Evolutionary conservation across 371 early-diverging fungal genomes (phyloP), one percentile per base, ranked within the genome.

Genomic region (Syncephalis plumigaleata): DNA sequence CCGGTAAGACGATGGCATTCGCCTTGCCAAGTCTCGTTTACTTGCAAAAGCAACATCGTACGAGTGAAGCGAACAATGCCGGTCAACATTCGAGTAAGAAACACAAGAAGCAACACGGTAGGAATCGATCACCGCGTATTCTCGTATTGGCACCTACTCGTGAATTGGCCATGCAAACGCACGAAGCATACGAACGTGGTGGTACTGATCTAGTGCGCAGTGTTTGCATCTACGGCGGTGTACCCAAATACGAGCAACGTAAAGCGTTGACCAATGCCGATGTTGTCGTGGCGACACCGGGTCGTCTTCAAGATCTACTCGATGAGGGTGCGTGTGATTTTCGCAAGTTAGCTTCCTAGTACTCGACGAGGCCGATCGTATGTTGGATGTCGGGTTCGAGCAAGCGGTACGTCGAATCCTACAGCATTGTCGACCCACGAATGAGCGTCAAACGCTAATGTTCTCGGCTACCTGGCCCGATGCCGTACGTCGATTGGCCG

Each of bases 341-440:
- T 65, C 70, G 26, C 61, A 75, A 23, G 77, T 87, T n/a, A 67
- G 72, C 0, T 88, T 80, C 58, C 58, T 92, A 57, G 90, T 94
- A 2, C 61, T 97, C 45, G 95, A 94, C 60, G 98, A 97, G 65
- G 91, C 91, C 26, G 98, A 97, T 72, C 77, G 90, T 49, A 90
- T 93, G 84, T 63, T 94, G 54, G 93, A 91, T 56, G 70, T 78
- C 45, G 94, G 91, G 49, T 97, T 92, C 63, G 88, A 86, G 47
- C 73, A 83, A 43, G 94, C 85, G 36, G 79, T 98, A 54, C 77
- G 84, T 39, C 71, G 73, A 24, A 90, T 89, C 46, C 66, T 86
- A 57, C 55, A 65, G 31, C 48, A 68, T 52, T 18, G 15, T 48
- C 43, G 62, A 36, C 68, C 72, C 38, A 65, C 57, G 50, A 61